Base-by-base conservation (phyloP, 345 rosid genomes). In the Salix viminalis region DNA sequence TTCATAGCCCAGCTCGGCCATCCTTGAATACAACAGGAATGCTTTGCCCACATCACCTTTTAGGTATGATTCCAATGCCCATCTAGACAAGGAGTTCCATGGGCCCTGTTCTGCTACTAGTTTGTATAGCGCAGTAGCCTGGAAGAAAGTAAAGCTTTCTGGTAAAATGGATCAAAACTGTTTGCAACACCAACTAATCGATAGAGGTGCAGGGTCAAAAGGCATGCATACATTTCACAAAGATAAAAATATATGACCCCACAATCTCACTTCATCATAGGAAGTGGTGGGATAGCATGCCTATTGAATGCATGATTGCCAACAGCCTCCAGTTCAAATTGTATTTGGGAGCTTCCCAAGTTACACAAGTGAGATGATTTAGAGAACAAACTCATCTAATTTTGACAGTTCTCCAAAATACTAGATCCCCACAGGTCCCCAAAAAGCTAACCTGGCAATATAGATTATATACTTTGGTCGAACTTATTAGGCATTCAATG, bases 101-200 rank as follows among this genome's bases (percentile, higher is more conserved):
- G 99, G 99, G 76, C 99, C 99, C 48, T 97, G 85, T 84, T 96
- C 99, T 18, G 98, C 98, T 75, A 96, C 99, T 81, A 94, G 77
- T 86, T 96, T 96, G 88, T 90, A 96, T 76, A 94, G 83, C 14
- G 91, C 84, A 84, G 97, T 90, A 36, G 99, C 98, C 99, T 96
- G 89, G 58, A 82, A 83, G 26, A 77, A 77, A 65, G 80, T 26
- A 64, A 65, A 37, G 18, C 44, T 30, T 50, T 60, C 50, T 37
- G 48, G 32, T 72, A 30, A 54, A 42, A 37, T 6, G 28, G 11
- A 42, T 37, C 26, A 75, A 36, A 19, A 64, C 52, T 65, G 41
- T 77, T 78, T 30, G 42, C 42, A 58, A 58, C 28, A 58, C 14
- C 23, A 13, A 58, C 28, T 15, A 4, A n/a, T 58, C 13, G 11